phyloP scores from a whole-genome alignment of 2,329 filamentous ascomycete species.

The Berkeleyomyces basicola region DNA sequence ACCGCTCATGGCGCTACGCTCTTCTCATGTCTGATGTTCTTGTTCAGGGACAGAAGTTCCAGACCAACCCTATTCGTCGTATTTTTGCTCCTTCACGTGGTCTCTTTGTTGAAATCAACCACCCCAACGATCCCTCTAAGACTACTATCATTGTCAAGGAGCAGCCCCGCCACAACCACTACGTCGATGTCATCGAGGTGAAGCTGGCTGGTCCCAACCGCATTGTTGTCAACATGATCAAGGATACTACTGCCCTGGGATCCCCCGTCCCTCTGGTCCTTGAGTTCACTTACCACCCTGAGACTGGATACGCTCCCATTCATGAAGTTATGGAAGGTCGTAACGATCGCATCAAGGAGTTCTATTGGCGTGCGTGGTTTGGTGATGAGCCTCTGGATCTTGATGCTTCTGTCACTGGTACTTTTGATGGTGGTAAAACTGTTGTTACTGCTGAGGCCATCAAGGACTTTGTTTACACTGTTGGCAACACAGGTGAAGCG shows the following conservation, averaged over 20 bases:
- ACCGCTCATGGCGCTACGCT: constrained; percentile 85
- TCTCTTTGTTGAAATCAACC: constrained; percentile 71
- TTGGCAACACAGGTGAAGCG: constrained; percentile 92
- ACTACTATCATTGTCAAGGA: constrained; percentile 80
- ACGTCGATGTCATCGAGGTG: constrained; percentile 76
- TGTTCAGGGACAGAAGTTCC: constrained; percentile 89
- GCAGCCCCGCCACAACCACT: constrained; percentile 69
- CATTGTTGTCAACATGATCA: constrained; percentile 79
- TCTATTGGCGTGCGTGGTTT: constrained; percentile 98
- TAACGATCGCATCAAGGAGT: constrained; percentile 97
- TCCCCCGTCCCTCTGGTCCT: constrained; percentile 70
- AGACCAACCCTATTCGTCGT: constrained; percentile 87
- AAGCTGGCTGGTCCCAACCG: constrained; percentile 59
- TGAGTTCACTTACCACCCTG: constrained; percentile 83
- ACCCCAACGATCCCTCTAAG: constrained; percentile 67
- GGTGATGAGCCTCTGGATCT: constrained; percentile 72
- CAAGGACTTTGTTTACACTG: constrained; percentile 97
- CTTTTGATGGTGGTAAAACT: constrained; percentile 77
- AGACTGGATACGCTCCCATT: constrained; percentile 94
- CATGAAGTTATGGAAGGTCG: constrained; percentile 89
- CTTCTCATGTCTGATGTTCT: constrained; percentile 87
- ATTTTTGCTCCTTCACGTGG: constrained; percentile 78
- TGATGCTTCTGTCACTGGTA: constrained; percentile 66
- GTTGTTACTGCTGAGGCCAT: constrained; percentile 84
- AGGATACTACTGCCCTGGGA: constrained; percentile 75